phyloP scores from a whole-genome alignment of 208 protist species.

The Acanthamoeba culbertsoni region DNA sequence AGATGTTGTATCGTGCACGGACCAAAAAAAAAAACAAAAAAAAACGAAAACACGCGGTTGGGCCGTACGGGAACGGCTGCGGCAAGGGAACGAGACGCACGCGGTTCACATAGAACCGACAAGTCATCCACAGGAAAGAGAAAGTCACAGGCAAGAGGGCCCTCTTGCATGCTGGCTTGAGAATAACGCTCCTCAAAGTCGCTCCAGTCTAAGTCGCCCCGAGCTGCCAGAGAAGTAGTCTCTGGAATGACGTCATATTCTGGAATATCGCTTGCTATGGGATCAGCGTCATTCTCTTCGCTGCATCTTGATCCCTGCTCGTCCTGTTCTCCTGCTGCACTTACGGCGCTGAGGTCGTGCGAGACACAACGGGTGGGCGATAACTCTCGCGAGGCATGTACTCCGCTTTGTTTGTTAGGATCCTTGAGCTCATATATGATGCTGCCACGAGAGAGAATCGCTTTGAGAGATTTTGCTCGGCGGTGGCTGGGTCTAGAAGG shows the following conservation, averaged over 20 bases:
- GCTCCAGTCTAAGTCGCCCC: conserved; percentile 15
- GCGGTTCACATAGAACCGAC: background rate
- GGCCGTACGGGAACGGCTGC: background rate
- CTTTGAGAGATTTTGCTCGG: background rate
- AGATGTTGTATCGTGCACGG: background rate
- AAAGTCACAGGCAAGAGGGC: background rate
- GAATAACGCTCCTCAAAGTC: conserved; percentile 24
- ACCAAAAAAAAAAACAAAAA: background rate
- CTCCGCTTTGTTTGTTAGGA: no score
- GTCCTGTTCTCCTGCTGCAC: no score
- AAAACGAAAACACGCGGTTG: background rate
- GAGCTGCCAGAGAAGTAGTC: no score
- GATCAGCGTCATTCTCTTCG: background rate
- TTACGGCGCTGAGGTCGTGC: no score
- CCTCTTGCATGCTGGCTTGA: background rate
- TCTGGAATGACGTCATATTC: no score
- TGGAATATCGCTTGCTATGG: background rate
- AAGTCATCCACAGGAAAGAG: conserved; percentile 19
- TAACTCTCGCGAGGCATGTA: no score
- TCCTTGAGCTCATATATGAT: no score
- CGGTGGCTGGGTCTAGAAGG: background rate
- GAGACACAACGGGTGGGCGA: no score
- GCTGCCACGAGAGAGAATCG: background rate
- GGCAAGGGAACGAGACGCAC: background rate
- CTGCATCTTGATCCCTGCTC: no score